phyloP scores from a whole-genome alignment of 2,329 filamentous ascomycete species.

The Colletotrichum lentis region DNA sequence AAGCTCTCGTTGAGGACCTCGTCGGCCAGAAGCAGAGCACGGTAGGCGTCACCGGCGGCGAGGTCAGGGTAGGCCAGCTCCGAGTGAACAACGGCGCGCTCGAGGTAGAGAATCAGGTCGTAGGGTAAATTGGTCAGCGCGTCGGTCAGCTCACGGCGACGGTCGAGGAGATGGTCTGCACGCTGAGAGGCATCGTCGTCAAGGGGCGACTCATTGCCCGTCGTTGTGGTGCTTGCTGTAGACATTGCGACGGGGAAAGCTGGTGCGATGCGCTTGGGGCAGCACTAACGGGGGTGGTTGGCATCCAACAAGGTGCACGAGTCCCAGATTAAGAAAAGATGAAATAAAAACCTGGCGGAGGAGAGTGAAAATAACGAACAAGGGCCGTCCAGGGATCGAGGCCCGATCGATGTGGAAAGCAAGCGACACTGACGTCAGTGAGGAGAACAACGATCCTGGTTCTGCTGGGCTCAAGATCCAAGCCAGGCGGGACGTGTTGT shows the following conservation, averaged over 20 bases:
- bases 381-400: conserved; percentile 17
- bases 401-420: conserved; percentile 3
- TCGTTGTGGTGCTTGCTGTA: conserved; percentile 17
- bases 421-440: conserved; percentile 37
- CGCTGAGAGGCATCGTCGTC: conserved; percentile 19
- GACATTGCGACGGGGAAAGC: conserved; percentile 29
- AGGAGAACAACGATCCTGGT: conserved; percentile 37
- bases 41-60: conserved; percentile 88
- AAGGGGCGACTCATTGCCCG: conserved; percentile 28
- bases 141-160: conserved; percentile 66
- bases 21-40: conserved; percentile 85
- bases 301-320: conserved; percentile 8
- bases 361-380: background rate
- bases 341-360: background rate
- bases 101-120: conserved; percentile 70
- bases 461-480: conserved; percentile 31
- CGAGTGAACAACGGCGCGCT: conserved; percentile 75
- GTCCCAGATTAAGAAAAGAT: conserved; percentile 10
- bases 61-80: conserved; percentile 87
- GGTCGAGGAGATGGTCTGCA: conserved; percentile 56
- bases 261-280: conserved; percentile 15
- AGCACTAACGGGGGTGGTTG: background rate
- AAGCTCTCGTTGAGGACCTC: conserved; percentile 80
- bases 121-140: conserved; percentile 62
- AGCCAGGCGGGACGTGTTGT: conserved; percentile 22